Conservation (phyloP, 108 stramenopile genomes). For the Skeletonema costatum region DNA sequence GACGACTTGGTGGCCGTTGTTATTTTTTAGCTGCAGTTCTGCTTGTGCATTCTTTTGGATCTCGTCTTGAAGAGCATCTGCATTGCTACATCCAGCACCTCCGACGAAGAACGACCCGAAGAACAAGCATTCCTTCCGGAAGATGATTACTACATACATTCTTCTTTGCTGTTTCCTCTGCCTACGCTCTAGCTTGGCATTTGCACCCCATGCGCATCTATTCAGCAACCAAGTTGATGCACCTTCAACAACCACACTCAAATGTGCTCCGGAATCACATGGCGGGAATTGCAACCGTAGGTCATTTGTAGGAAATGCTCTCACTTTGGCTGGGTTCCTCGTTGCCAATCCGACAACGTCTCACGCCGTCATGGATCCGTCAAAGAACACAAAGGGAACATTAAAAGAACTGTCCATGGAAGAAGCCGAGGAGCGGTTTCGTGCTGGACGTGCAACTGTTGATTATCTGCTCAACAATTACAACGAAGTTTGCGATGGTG, state of each 20-base stretch:
- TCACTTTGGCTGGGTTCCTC: neutral
- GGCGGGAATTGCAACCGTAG: neutral
- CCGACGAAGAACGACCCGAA: neutral
- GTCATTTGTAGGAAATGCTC: neutral
- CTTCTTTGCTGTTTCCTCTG: neutral
- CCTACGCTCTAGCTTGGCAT: neutral
- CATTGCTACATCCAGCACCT: neutral
- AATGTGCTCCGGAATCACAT: neutral
- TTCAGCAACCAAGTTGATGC: neutral
- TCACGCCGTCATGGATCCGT: conserved; percentile 6
- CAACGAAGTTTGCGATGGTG: conserved; percentile 54
- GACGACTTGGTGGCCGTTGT: no score
- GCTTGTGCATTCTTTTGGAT: no score
- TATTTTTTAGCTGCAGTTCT: no score
- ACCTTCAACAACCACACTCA: neutral
- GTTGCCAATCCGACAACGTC: neutral
- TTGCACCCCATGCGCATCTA: neutral
- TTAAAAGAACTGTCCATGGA: conserved; percentile 28
- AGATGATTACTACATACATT: neutral
- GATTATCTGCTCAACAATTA: conserved; percentile 57
- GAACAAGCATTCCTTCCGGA: neutral
- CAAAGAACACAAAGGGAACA: conserved; percentile 7
- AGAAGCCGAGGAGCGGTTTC: conserved; percentile 48
- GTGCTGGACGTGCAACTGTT: conserved; percentile 38
- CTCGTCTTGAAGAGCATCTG: neutral